Evolutionary conservation across 2,329 filamentous ascomycete species (phyloP).

Genomic region (Fusarium sp.): DNA sequence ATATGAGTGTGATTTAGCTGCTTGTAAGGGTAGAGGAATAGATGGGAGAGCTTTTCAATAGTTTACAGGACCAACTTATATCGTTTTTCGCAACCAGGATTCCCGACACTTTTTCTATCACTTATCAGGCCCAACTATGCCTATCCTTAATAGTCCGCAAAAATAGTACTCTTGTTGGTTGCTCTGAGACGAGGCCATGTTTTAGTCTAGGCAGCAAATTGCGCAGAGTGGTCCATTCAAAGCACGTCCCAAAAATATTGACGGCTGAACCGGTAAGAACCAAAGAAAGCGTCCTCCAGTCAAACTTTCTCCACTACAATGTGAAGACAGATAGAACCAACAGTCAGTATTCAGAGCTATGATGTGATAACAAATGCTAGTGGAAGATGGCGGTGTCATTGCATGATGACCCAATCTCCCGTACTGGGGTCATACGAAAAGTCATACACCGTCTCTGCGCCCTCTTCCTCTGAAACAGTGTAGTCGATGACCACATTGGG

Average conservation of each 20-base stretch:
- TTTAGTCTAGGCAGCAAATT: no score
- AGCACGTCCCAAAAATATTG: no score
- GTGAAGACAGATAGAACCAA: no score
- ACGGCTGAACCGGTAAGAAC: no score
- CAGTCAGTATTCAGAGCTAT: no score
- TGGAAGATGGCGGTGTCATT: not conserved
- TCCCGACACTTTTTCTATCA: not conserved
- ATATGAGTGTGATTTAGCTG: not conserved
- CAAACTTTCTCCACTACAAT: no score
- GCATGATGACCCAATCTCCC: slow-evolving; percentile 23
- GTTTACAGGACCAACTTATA: not conserved
- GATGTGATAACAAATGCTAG: not conserved
- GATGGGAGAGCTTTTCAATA: not conserved
- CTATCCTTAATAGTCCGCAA: no score
- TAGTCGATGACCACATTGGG: slow-evolving; percentile 50
- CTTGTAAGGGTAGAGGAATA: not conserved
- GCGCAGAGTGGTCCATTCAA: no score
- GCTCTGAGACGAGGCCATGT: no score
- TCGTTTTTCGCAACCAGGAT: not conserved
- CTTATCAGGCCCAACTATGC: no score
- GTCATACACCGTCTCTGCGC: not conserved
- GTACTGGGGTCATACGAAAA: slow-evolving; percentile 29
- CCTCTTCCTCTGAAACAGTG: not conserved
- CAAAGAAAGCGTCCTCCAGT: no score
- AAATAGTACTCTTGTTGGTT: no score